These are phyloP conservation scores for Pythium phragmitis DNA, from an alignment of 352 stramenopile genomes.

Conservation along the genomic window DNA sequence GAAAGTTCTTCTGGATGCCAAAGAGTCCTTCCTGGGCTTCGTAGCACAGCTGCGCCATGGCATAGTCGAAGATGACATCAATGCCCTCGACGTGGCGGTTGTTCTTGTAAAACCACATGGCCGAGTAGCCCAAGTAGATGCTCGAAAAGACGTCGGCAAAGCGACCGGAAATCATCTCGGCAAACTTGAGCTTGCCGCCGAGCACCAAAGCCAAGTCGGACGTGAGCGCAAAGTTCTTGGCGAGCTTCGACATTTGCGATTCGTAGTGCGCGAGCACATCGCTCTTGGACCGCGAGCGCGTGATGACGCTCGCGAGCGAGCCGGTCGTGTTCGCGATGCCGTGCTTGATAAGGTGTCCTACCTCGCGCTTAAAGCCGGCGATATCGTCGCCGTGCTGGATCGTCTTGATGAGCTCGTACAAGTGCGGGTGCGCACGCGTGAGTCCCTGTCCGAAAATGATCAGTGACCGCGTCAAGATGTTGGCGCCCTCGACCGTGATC, in stretches of 20 bases:
- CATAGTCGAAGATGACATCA: slow-evolving; percentile 96
- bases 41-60: slow-evolving; percentile 94
- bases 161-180: slow-evolving; percentile 96
- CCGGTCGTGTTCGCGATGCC: slow-evolving; percentile 90
- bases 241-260: slow-evolving; percentile 95
- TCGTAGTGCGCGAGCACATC: slow-evolving; percentile 95
- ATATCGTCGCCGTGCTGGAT: slow-evolving; percentile 95
- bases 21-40: slow-evolving; percentile 96
- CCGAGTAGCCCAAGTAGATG: slow-evolving; percentile 97
- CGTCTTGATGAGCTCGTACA: slow-evolving; percentile 97
- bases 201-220: slow-evolving; percentile 96
- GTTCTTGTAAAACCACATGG: slow-evolving; percentile 96
- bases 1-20: slow-evolving; percentile 97
- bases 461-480: slow-evolving; percentile 96
- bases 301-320: slow-evolving; percentile 90
- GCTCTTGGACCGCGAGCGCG: slow-evolving; percentile 89
- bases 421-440: slow-evolving; percentile 96
- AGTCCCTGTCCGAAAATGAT: slow-evolving; percentile 99
- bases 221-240: slow-evolving; percentile 96
- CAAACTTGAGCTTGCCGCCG: slow-evolving; percentile 97
- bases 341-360: slow-evolving; percentile 94
- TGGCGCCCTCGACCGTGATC: slow-evolving; percentile 98
- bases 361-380: slow-evolving; percentile 91
- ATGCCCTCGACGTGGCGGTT: slow-evolving; percentile 93
- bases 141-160: slow-evolving; percentile 97